Percentiles rank a stretch among this genome's conserved stretches.
phyloP scores from a whole-genome alignment of 2,329 filamentous ascomycete species.

The Calonectria multiphialidica region DNA sequence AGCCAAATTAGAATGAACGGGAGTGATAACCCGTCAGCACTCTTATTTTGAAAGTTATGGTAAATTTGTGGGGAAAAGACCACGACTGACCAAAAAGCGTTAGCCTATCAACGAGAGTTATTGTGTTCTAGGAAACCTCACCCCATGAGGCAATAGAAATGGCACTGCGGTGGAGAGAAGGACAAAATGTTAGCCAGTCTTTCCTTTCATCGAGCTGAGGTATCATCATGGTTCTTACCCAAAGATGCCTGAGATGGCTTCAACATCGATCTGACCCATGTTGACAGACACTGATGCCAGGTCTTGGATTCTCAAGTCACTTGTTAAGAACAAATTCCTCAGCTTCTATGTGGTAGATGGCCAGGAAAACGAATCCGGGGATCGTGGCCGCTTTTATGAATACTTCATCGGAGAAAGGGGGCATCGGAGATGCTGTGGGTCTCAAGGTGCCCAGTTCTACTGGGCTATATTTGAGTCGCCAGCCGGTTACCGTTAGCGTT shows the following conservation, averaged over 20 bases:
- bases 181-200: conserved; percentile 20
- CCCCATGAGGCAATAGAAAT: conserved; percentile 96
- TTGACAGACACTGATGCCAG: conserved; percentile 60
- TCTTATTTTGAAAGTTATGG: conserved; percentile 89
- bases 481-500: neutral
- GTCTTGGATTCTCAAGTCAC: neutral
- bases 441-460: neutral
- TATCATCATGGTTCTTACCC: conserved; percentile 65
- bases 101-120: conserved; percentile 19
- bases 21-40: conserved; percentile 88
- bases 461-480: neutral
- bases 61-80: conserved; percentile 98
- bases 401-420: neutral
- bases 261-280: conserved; percentile 78
- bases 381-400: neutral
- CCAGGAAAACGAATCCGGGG: neutral
- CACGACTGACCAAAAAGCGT: conserved; percentile 68
- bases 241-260: conserved; percentile 92
- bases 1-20: conserved; percentile 96
- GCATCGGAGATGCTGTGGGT: neutral
- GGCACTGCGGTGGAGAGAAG: conserved; percentile 66
- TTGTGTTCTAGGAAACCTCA: conserved; percentile 36
- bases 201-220: neutral
- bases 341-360: no score
- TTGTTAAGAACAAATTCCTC: neutral